phyloP scores from a whole-genome alignment of 176 grass and related monocot genomes.

The Phragmites australis region DNA sequence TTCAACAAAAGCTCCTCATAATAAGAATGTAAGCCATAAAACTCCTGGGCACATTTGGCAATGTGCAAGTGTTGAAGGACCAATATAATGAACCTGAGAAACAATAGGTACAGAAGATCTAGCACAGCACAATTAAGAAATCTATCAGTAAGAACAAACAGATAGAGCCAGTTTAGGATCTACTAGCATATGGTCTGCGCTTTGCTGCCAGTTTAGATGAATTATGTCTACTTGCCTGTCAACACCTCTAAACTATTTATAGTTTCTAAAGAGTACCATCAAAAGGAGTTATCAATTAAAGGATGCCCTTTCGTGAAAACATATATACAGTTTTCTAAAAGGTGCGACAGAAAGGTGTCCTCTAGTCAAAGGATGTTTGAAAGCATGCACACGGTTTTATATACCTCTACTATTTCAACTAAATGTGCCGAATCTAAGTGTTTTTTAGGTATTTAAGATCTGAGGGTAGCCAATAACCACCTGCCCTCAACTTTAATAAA shows the following conservation, averaged over 20 bases:
- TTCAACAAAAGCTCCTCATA: slow-evolving; percentile 3
- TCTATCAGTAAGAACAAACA: not conserved
- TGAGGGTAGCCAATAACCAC: not conserved
- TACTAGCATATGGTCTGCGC: not conserved
- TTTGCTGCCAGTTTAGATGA: not conserved
- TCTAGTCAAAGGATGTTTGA: not conserved
- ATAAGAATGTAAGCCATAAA: slow-evolving; percentile 7
- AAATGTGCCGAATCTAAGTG: no score
- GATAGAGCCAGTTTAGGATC: slow-evolving; percentile 20
- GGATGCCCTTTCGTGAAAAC: not conserved
- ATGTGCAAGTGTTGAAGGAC: slow-evolving; percentile 5
- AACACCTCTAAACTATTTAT: not conserved
- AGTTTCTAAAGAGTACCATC: not conserved
- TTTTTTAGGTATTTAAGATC: not conserved
- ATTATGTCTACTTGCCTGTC: not conserved
- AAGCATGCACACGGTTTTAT: not conserved
- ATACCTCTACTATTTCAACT: not conserved
- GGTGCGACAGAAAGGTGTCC: not conserved
- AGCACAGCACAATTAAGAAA: not conserved
- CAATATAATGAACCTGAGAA: not conserved
- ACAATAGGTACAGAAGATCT: not conserved
- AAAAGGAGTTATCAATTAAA: not conserved
- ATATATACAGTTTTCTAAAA: not conserved
- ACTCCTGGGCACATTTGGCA: not conserved
- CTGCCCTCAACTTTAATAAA: not conserved